Conservation (phyloP, 257 asterid species). For the Coffea canephora region DNA sequence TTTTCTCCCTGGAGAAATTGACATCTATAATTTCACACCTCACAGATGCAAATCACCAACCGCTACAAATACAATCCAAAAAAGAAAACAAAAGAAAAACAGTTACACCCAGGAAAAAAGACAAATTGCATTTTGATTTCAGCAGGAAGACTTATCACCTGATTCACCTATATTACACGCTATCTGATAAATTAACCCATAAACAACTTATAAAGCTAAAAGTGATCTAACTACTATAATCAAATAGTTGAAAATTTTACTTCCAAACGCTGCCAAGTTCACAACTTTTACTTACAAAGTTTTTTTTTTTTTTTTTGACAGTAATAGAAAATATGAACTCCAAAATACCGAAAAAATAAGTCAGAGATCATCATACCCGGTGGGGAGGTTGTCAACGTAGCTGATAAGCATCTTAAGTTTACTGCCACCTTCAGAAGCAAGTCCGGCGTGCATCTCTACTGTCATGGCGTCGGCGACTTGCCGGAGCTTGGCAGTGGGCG, state of each 20-base stretch:
- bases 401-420: constrained; percentile 86
- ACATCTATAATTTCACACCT: background rate
- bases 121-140: background rate
- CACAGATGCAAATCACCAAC: background rate
- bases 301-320: background rate
- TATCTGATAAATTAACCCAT: background rate
- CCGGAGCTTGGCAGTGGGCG: constrained; percentile 59
- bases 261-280: constrained; percentile 3
- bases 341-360: background rate
- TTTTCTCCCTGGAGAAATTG: background rate
- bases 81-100: background rate
- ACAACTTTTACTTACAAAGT: constrained; percentile 5
- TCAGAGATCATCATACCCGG: constrained; percentile 51
- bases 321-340: background rate
- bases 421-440: constrained; percentile 85
- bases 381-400: constrained; percentile 82
- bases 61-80: background rate
- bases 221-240: background rate
- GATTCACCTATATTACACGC: background rate
- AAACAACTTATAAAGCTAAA: background rate
- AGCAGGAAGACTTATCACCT: background rate
- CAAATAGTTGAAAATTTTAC: background rate
- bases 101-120: background rate
- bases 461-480: constrained; percentile 91
- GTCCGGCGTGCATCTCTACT: constrained; percentile 93